Conservation (phyloP, 768 basidiomycete genomes). For the Tulasnella sp. region DNA sequence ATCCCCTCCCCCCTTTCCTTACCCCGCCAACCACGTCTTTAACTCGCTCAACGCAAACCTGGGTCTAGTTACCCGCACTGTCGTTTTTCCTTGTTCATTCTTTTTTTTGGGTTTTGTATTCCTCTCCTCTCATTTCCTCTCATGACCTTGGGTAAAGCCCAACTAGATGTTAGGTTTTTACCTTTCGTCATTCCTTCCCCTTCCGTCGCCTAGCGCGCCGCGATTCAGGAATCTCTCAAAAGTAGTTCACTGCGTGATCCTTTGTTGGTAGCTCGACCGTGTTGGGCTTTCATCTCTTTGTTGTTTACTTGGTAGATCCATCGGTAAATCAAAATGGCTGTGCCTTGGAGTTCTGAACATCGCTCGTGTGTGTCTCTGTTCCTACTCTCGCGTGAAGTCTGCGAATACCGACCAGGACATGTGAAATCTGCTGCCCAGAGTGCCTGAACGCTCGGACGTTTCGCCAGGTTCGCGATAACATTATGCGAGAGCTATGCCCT, state of each 20-base stretch:
- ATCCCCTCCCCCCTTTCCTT: conserved; percentile 14
- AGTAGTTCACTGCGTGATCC: background rate
- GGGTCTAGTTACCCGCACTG: conserved; percentile 2
- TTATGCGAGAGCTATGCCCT: no score
- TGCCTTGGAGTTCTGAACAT: background rate
- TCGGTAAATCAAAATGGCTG: background rate
- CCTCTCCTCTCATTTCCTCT: conserved; percentile 4
- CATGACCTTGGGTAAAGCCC: background rate
- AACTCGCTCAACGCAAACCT: background rate
- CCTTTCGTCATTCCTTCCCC: background rate
- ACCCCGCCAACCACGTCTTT: background rate
- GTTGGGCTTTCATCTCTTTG: background rate
- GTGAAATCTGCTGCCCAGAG: background rate
- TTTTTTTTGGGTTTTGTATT: background rate
- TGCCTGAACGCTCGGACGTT: background rate
- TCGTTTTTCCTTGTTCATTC: conserved; percentile 4
- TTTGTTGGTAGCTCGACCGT: conserved; percentile 11
- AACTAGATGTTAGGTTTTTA: background rate
- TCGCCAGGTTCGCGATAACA: no score
- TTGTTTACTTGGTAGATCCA: background rate
- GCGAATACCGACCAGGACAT: background rate
- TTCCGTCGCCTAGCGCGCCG: background rate
- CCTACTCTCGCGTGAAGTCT: background rate
- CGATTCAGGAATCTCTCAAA: background rate
- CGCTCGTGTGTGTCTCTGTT: background rate